phyloP scores from a whole-genome alignment of 2,329 filamentous ascomycete genomes.

The Graphilbum ipis-grandicollis region DNA sequence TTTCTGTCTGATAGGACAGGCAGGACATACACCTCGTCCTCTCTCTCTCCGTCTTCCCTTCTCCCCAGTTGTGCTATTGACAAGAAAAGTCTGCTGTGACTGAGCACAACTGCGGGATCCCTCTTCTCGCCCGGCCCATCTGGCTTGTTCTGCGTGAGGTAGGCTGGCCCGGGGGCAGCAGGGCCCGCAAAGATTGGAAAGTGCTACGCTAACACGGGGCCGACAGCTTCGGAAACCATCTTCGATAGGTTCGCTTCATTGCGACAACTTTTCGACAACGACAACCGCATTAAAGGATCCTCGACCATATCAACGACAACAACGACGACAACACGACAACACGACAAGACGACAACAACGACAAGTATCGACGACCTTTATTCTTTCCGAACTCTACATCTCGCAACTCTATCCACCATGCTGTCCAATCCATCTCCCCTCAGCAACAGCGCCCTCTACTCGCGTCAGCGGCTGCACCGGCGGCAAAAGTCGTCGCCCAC shows the following conservation, averaged over 20 bases:
- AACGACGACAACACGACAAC: conserved; percentile 4
- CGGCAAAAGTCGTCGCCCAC: conserved; percentile 77
- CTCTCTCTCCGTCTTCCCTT: conserved; percentile 9
- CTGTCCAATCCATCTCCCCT: conserved; percentile 29
- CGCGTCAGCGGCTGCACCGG: conserved; percentile 59
- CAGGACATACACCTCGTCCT: conserved; percentile 1
- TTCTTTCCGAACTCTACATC: conserved; percentile 14
- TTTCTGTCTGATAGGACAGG: background rate
- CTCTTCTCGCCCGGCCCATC: conserved; percentile 47
- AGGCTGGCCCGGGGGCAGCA: conserved; percentile 9
- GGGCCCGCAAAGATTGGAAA: too few relatives aligned
- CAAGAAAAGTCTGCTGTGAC: conserved; percentile 22
- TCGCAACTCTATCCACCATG: conserved; percentile 15
- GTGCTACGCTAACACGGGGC: background rate
- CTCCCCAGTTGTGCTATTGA: conserved; percentile 3
- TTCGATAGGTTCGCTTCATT: conserved; percentile 27
- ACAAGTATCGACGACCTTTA: conserved; percentile 4
- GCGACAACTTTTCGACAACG: conserved; percentile 25
- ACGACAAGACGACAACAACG: conserved; percentile 4
- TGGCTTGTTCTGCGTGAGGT: conserved; percentile 80
- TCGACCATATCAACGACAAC: conserved; percentile 5
- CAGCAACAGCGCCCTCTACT: conserved; percentile 33
- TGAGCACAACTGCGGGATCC: conserved; percentile 26
- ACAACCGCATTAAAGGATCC: conserved; percentile 6
- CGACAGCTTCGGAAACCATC: conserved; percentile 15